A percentile compares a stretch with the other conserved stretches of the same genome.
These are phyloP conservation scores for Apiospora phragmitis DNA, from an alignment of 2,329 filamentous ascomycete genomes.

Conservation along the genomic window DNA sequence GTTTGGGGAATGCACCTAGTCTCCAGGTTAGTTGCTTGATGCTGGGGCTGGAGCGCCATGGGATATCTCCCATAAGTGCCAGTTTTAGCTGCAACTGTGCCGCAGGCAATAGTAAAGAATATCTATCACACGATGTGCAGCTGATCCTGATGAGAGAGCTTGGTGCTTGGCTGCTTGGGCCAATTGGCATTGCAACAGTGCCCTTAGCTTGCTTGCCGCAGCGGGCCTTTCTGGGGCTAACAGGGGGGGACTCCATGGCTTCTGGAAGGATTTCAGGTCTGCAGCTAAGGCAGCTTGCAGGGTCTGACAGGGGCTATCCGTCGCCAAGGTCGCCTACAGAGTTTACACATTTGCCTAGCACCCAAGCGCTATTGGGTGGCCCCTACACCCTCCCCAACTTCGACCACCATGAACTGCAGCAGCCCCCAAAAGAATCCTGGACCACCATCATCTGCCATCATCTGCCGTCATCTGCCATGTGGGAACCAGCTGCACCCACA, in stretches of 20 bases:
- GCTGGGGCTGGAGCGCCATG: background rate
- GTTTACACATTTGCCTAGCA: background rate
- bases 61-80: background rate
- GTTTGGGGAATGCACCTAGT: background rate
- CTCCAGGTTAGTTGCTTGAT: background rate
- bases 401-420: background rate
- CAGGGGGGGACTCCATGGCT: background rate
- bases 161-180: background rate
- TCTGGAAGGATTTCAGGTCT: conserved; percentile 5
- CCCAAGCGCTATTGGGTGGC: background rate
- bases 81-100: background rate
- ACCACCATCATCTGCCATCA: background rate
- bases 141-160: background rate
- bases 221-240: background rate
- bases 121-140: background rate
- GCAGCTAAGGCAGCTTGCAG: background rate
- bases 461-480: conserved; percentile 3
- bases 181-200: background rate
- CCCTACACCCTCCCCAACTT: background rate
- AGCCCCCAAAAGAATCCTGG: background rate
- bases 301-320: background rate
- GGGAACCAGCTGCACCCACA: background rate
- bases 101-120: background rate
- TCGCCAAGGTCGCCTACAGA: background rate
- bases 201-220: background rate